A percentile compares a stretch with the other conserved stretches of the same genome.
These are phyloP conservation scores for Mesembryanthemum crystallinum DNA, from an alignment of 148 eudicot genomes.

Conservation along the genomic window DNA sequence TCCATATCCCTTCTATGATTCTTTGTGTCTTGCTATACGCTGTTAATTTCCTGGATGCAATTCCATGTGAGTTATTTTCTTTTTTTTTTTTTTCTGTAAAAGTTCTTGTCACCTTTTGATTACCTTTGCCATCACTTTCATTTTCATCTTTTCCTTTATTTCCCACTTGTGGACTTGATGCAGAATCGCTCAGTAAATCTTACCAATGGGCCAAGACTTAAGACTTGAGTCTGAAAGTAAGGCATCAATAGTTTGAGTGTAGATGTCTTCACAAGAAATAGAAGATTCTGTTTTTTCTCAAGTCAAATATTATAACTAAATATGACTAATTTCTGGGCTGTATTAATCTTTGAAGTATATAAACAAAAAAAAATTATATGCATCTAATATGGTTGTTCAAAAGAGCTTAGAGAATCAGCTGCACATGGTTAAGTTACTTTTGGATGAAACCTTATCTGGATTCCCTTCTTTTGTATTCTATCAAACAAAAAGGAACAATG, in stretches of 20 bases:
- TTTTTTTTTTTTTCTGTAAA: background rate
- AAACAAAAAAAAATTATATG: conserved; percentile 9
- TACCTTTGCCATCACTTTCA: background rate
- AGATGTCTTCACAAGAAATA: conserved; percentile 11
- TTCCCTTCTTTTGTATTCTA: conserved; percentile 23
- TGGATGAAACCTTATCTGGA: conserved; percentile 29
- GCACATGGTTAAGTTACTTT: conserved; percentile 39
- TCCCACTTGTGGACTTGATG: background rate
- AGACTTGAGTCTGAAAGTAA: conserved; percentile 9
- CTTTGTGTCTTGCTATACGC: background rate
- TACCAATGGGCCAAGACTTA: background rate
- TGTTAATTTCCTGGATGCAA: conserved; percentile 1
- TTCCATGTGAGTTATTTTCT: background rate
- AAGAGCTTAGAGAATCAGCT: conserved; percentile 26
- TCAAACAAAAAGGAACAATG: conserved; percentile 23
- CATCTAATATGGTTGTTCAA: conserved; percentile 29
- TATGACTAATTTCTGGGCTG: background rate
- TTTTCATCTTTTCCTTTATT: background rate
- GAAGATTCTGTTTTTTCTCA: conserved; percentile 29
- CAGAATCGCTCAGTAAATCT: background rate
- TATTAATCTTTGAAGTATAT: background rate
- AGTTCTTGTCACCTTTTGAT: background rate
- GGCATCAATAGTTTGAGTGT: conserved; percentile 22
- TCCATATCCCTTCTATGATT: background rate
- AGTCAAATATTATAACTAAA: too few relatives aligned